Conservation (phyloP, 768 basidiomycete species). For the Trametes cingulata region DNA sequence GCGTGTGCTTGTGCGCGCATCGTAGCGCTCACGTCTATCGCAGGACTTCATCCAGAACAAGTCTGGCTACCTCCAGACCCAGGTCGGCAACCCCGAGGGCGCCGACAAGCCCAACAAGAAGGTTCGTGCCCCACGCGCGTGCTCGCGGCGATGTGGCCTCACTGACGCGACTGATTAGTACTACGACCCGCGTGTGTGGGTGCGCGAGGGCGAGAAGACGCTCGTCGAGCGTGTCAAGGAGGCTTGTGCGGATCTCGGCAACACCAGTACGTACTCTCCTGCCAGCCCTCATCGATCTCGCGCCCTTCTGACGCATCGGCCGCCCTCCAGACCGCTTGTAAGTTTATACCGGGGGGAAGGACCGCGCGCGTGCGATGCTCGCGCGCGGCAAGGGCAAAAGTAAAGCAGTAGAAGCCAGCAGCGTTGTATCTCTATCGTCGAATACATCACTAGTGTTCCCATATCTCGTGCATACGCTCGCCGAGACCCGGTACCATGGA, state of each 20-base stretch:
- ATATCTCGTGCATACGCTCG: not conserved
- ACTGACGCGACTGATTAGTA: conserved; percentile 41
- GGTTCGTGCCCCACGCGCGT: conserved; percentile 37
- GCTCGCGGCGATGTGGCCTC: not conserved
- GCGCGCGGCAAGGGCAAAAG: not conserved
- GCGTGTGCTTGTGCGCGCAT: not conserved
- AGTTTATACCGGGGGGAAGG: not conserved
- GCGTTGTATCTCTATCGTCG: conserved; percentile 9
- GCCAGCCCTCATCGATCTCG: not conserved
- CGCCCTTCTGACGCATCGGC: not conserved
- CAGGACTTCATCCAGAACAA: conserved; percentile 86
- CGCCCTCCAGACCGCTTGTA: conserved; percentile 15
- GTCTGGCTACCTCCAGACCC: conserved; percentile 83
- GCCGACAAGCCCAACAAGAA: conserved; percentile 99
- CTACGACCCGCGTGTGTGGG: conserved; percentile 98
- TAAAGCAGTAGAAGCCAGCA: conserved; percentile 1
- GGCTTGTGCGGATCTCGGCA: conserved; percentile 90
- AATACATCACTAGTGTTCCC: conserved; percentile 13
- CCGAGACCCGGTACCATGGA: no score
- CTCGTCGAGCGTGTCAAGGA: conserved; percentile 84
- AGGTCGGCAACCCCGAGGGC: conserved; percentile 98
- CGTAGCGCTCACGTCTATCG: not conserved
- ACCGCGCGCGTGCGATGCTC: no score
- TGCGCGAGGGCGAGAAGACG: conserved; percentile 98
- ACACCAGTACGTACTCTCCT: conserved; percentile 45